Evolutionary conservation across 768 basidiomycete species (phyloP).

Genomic region (Mycena crocata): DNA sequence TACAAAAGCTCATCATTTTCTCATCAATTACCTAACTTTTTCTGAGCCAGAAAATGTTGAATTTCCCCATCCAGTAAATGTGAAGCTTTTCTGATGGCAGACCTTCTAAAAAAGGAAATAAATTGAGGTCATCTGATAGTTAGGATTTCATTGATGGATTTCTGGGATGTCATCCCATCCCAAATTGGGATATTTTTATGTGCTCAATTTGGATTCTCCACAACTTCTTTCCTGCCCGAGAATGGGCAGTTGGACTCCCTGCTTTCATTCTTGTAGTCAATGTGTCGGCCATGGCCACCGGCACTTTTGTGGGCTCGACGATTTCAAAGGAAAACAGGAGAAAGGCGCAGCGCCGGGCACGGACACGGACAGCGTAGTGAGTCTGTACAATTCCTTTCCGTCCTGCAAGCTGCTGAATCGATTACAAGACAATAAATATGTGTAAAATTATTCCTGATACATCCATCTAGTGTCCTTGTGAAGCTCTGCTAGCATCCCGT

Average conservation of each 20-base stretch:
- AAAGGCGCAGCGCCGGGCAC: conserved; percentile 73
- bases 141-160: too few relatives aligned
- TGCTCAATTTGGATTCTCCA: too few relatives aligned
- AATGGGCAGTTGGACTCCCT: conserved; percentile 93
- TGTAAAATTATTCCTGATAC: conserved; percentile 21
- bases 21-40: too few relatives aligned
- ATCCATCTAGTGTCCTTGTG: conserved; percentile 40
- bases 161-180: too few relatives aligned
- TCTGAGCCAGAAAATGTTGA: too few relatives aligned
- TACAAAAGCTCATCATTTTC: too few relatives aligned
- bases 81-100: too few relatives aligned
- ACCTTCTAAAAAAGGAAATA: too few relatives aligned
- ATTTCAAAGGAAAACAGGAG: conserved; percentile 79
- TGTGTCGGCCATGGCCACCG: conserved; percentile 82
- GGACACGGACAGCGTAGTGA: conserved; percentile 69
- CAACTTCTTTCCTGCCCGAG: conserved; percentile 83
- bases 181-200: too few relatives aligned
- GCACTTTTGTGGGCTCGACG: conserved; percentile 82
- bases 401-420: conserved; percentile 12
- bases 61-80: too few relatives aligned
- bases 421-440: conserved; percentile 7
- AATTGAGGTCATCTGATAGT: too few relatives aligned
- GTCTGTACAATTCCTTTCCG: conserved; percentile 30
- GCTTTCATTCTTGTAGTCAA: conserved; percentile 86
- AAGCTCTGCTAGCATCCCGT: conserved; percentile 43